Evolutionary conservation across 352 stramenopile species (phyloP).

Genomic region (Globisporangium nagaii): DNA sequence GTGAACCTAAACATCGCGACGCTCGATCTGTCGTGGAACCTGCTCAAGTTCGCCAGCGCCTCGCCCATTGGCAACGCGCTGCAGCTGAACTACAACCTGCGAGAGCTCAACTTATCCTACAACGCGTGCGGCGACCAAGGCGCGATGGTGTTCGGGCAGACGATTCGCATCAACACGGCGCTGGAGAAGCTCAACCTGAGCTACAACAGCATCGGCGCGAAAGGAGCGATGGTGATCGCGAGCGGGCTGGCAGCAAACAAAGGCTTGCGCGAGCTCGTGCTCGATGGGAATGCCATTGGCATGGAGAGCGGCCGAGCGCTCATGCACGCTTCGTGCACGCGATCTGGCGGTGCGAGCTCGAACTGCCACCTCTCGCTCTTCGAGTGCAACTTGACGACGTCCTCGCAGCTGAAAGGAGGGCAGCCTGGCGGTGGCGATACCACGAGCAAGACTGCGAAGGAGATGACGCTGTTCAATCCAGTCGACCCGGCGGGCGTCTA

Average conservation of each 20-base stretch:
- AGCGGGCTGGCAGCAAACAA: conserved; percentile 49
- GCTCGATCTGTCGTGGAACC: conserved; percentile 86
- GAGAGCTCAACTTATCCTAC: conserved; percentile 58
- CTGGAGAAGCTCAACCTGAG: conserved; percentile 40
- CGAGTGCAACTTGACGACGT: conserved; percentile 39
- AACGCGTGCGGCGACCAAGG: conserved; percentile 57
- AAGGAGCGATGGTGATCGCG: conserved; percentile 46
- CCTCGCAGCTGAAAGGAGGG: conserved; percentile 5
- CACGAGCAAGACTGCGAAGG: conserved; percentile 7
- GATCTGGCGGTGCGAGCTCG: conserved; percentile 8
- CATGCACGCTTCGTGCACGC: conserved; percentile 46
- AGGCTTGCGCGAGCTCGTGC: conserved; percentile 32
- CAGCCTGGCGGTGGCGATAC: conserved; percentile 7
- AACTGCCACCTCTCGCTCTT: conserved; percentile 48
- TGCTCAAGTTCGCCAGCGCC: conserved; percentile 35
- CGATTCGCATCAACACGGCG: conserved; percentile 41
- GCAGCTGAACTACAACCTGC: conserved; percentile 57
- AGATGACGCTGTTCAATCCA: conserved; percentile 55
- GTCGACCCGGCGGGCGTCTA: conserved; percentile 52
- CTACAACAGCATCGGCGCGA: conserved; percentile 61
- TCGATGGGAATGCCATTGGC: conserved; percentile 61
- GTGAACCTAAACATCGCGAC: conserved; percentile 64
- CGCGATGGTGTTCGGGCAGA: conserved; percentile 47
- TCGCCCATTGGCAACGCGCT: conserved; percentile 44
- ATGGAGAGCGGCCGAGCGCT: conserved; percentile 47